These are phyloP conservation scores for Lactarius sp. DNA, from an alignment of 768 basidiomycete species.

Conservation along the genomic window DNA sequence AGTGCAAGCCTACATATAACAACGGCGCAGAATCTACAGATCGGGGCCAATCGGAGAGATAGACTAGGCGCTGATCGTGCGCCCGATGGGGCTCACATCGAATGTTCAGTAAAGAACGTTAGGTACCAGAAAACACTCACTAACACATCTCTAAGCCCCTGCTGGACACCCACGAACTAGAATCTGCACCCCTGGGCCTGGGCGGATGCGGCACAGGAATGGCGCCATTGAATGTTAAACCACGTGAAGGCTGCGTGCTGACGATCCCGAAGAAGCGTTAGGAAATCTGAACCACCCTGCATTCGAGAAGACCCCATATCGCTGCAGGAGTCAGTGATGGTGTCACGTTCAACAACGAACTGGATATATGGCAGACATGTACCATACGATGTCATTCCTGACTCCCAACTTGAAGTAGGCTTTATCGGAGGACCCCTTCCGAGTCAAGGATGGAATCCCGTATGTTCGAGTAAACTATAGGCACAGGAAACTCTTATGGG, in stretches of 20 bases:
- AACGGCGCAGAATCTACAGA: not conserved
- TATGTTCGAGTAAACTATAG: not conserved
- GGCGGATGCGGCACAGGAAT: not conserved
- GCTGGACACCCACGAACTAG: not conserved
- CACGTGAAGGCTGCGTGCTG: not conserved
- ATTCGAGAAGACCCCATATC: not conserved
- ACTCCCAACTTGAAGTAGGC: too few relatives aligned
- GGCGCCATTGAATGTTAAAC: not conserved
- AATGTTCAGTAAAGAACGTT: not conserved
- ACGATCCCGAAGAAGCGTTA: not conserved
- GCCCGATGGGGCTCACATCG: not conserved
- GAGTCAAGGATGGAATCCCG: not conserved
- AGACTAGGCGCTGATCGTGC: not conserved
- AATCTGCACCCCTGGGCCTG: not conserved
- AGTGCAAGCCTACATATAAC: not conserved
- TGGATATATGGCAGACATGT: not conserved
- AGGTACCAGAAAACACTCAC: not conserved
- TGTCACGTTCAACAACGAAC: not conserved
- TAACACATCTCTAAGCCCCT: not conserved
- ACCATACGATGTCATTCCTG: not conserved
- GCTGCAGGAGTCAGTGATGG: not conserved
- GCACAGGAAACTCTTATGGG: not conserved
- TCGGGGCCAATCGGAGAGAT: not conserved
- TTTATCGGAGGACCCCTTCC: not conserved
- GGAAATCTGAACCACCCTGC: not conserved